Conservation (phyloP, 2,329 filamentous ascomycete species). For the Aspergillus floridensis region DNA sequence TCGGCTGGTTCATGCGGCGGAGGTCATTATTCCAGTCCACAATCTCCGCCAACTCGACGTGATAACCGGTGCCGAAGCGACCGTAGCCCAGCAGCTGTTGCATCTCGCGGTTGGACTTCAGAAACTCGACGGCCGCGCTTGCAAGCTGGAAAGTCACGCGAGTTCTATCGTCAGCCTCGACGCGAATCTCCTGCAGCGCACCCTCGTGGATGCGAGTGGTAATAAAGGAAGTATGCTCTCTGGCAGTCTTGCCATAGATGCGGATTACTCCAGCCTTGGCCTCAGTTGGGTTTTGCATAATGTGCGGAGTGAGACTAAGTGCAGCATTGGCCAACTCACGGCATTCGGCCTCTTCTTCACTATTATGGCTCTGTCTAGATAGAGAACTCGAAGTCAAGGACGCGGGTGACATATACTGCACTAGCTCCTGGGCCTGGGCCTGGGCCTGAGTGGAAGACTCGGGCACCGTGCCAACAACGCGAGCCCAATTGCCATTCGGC, state of each 20-base stretch:
- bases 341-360: conserved; percentile 12
- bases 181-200: conserved; percentile 39
- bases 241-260: conserved; percentile 24
- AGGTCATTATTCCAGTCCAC: conserved; percentile 36
- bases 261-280: conserved; percentile 31
- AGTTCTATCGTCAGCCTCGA: conserved; percentile 30
- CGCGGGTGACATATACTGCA: conserved; percentile 18
- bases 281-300: conserved; percentile 18
- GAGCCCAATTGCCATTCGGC: conserved; percentile 22
- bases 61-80: conserved; percentile 34
- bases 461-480: conserved; percentile 16
- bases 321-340: not conserved
- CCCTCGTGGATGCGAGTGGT: conserved; percentile 40
- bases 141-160: conserved; percentile 41
- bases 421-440: conserved; percentile 7
- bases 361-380: conserved; percentile 18
- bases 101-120: conserved; percentile 31
- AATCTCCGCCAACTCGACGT: conserved; percentile 29
- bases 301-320: conserved; percentile 6
- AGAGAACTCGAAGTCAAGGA: conserved; percentile 14
- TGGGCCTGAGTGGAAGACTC: not conserved
- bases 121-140: conserved; percentile 34
- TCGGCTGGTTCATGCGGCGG: conserved; percentile 34
- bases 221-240: conserved; percentile 28
- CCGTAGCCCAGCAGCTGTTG: conserved; percentile 28